Conservation (phyloP, 2,329 filamentous ascomycete species). For the Chrysosphaeria jannelii region DNA sequence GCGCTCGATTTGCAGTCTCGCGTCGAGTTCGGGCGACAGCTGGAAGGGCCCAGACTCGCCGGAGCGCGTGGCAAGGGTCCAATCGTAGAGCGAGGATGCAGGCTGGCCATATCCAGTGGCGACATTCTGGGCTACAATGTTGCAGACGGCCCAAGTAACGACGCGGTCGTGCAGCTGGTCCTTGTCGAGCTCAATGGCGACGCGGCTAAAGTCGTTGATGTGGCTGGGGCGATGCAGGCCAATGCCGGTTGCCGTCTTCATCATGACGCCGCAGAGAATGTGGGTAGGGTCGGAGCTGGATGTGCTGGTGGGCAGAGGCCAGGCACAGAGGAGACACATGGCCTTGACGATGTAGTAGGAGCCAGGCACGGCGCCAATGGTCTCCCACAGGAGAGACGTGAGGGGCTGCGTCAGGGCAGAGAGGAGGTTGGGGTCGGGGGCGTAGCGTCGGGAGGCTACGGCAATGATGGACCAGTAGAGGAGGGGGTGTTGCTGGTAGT, state of each 20-base stretch:
- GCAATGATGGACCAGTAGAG: slow-evolving; percentile 67
- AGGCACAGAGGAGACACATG: slow-evolving; percentile 49
- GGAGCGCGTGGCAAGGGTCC: slow-evolving; percentile 31
- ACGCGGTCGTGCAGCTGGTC: slow-evolving; percentile 55
- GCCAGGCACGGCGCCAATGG: slow-evolving; percentile 46
- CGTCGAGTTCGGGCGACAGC: slow-evolving; percentile 30
- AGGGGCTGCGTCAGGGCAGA: slow-evolving; percentile 36
- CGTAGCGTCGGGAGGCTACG: slow-evolving; percentile 42
- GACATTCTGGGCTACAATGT: slow-evolving; percentile 53
- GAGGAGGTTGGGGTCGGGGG: slow-evolving; percentile 29
- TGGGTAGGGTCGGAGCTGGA: slow-evolving; percentile 57
- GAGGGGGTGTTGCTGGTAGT: slow-evolving; percentile 46
- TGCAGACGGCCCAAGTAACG: slow-evolving; percentile 60
- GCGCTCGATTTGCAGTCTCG: slow-evolving; percentile 38
- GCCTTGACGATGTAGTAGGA: slow-evolving; percentile 61
- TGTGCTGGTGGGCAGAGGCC: slow-evolving; percentile 58
- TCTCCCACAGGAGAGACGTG: slow-evolving; percentile 45
- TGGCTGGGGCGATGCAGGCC: slow-evolving; percentile 55
- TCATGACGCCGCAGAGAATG: slow-evolving; percentile 57
- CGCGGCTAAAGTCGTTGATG: slow-evolving; percentile 55
- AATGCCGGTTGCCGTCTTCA: slow-evolving; percentile 63
- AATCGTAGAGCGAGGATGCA: slow-evolving; percentile 48
- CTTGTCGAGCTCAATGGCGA: slow-evolving; percentile 42
- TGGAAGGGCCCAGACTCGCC: slow-evolving; percentile 28
- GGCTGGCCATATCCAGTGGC: slow-evolving; percentile 67